phyloP scores from a whole-genome alignment of 2,329 filamentous ascomycete genomes.

The Neurospora sp. region DNA sequence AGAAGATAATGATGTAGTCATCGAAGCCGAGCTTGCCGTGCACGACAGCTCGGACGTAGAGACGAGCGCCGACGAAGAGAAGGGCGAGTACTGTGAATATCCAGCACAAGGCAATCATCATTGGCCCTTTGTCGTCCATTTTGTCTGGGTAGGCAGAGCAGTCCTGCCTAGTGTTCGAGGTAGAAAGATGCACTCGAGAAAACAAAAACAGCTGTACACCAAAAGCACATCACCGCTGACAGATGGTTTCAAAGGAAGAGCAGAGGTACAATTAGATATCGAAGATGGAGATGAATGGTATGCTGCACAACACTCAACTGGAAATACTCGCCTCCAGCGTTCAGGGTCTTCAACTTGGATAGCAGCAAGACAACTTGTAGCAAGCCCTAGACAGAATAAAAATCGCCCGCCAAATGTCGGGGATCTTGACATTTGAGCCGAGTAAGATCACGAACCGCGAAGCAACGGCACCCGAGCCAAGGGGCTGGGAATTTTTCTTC shows the following conservation, averaged over 20 bases:
- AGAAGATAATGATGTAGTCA: conserved; percentile 12
- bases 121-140: conserved; percentile 12
- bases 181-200: neutral
- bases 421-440: neutral
- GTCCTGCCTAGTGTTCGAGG: neutral
- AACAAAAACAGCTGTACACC: too few relatives aligned
- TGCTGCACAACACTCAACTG: neutral
- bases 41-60: conserved; percentile 12
- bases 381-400: neutral
- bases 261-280: neutral
- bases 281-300: neutral
- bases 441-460: neutral
- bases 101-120: conserved; percentile 8
- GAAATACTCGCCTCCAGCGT: neutral
- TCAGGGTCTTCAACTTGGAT: neutral
- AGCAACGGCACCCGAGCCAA: neutral
- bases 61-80: conserved; percentile 10
- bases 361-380: neutral
- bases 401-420: neutral
- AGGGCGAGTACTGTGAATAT: conserved; percentile 7
- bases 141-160: neutral
- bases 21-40: conserved; percentile 6
- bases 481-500: neutral
- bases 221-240: too few relatives aligned
- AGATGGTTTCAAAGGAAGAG: too few relatives aligned